These are phyloP conservation scores for Coemansia sp. DNA, from an alignment of 192 early-diverging fungal genomes.

Conservation along the genomic window DNA sequence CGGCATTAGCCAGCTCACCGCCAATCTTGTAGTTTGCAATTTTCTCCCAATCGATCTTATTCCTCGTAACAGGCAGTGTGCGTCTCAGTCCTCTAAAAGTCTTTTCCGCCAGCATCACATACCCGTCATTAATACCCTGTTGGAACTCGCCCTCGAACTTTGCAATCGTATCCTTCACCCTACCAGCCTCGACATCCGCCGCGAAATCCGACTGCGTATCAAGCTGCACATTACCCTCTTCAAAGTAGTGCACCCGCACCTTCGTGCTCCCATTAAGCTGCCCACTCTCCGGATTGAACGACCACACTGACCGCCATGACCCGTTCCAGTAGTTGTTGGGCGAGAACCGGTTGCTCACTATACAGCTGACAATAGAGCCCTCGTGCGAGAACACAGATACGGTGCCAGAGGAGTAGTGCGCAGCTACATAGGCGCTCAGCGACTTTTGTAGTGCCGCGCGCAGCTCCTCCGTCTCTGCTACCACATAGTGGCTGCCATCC, in stretches of 20 bases:
- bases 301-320: constrained; percentile 87
- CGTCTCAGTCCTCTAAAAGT: constrained; percentile 91
- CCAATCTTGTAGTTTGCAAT: constrained; percentile 50
- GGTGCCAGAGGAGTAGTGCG: constrained; percentile 80
- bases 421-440: constrained; percentile 61
- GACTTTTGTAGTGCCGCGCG: constrained; percentile 64
- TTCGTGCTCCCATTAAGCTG: constrained; percentile 70
- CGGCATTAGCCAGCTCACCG: constrained; percentile 36
- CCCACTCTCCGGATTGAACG: constrained; percentile 55
- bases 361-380: constrained; percentile 40
- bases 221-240: constrained; percentile 98
- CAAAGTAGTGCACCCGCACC: constrained; percentile 95
- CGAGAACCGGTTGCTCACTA: constrained; percentile 92
- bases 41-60: constrained; percentile 94
- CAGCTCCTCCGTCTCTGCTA: constrained; percentile 13
- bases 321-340: constrained; percentile 97
- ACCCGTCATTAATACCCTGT: constrained; percentile 76
- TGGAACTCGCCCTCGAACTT: constrained; percentile 79
- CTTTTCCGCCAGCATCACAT: constrained; percentile 74
- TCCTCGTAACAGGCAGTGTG: constrained; percentile 85
- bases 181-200: constrained; percentile 10
- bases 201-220: constrained; percentile 71
- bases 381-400: constrained; percentile 58
- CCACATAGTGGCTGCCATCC: not conserved
- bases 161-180: constrained; percentile 38